These are phyloP conservation scores for Reutealis trisperma DNA, from an alignment of 345 rosid species.

Conservation along the genomic window DNA sequence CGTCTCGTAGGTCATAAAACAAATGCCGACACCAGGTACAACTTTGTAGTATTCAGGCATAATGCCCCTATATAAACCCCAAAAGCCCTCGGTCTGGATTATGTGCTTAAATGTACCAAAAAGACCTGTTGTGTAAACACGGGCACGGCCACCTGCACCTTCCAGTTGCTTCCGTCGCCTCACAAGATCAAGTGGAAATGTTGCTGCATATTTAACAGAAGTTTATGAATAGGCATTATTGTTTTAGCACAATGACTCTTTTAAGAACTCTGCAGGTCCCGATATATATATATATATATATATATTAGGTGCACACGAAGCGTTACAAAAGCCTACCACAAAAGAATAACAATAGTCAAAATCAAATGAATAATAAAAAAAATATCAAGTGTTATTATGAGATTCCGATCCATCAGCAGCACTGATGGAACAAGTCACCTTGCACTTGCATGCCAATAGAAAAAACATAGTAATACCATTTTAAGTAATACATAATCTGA, in stretches of 20 bases:
- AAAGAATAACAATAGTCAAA: not conserved
- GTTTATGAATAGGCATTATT: not conserved
- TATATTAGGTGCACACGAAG: not conserved
- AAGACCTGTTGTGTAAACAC: constrained; percentile 74
- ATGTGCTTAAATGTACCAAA: constrained; percentile 74
- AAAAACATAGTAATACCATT: not conserved
- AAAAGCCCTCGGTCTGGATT: constrained; percentile 71
- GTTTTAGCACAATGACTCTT: not conserved
- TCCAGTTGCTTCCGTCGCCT: constrained; percentile 94
- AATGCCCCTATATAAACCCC: constrained; percentile 91
- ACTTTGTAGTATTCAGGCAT: constrained; percentile 97
- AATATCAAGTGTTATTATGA: not conserved
- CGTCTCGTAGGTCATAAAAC: constrained; percentile 85
- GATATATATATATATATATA: not conserved
- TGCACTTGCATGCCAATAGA: not conserved
- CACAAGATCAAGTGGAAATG: constrained; percentile 94
- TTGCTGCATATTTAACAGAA: constrained; percentile 50
- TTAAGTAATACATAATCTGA: not conserved
- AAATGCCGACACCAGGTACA: constrained; percentile 88
- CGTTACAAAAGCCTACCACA: not conserved
- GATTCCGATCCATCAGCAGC: not conserved
- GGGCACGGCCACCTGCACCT: constrained; percentile 92
- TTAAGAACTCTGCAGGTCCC: not conserved
- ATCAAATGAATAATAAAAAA: not conserved
- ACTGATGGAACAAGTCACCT: not conserved